phyloP scores from a whole-genome alignment of 306 rosid genomes.

The Trifolium subterraneum region DNA sequence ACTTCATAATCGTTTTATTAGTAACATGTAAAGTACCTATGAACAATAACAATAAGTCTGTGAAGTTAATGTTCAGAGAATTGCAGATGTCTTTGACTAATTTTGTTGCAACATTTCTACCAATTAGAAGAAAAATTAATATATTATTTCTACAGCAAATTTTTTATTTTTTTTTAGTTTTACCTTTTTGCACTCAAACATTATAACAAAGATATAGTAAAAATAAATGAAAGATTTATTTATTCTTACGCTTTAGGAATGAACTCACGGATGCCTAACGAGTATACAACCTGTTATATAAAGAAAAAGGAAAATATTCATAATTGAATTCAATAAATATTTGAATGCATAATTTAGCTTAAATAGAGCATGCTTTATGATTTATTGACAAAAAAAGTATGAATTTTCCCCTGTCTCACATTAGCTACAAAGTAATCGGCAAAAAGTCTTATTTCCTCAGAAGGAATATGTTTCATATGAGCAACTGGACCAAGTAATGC shows the following conservation, averaged over 20 bases:
- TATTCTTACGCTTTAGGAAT: slow-evolving; percentile 57
- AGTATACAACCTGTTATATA: slow-evolving; percentile 53
- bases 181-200: background rate
- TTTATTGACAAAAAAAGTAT: no score
- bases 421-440: slow-evolving; percentile 60
- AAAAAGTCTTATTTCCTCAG: slow-evolving; percentile 50
- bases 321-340: background rate
- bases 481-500: slow-evolving; percentile 88
- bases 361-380: background rate
- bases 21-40: slow-evolving; percentile 51
- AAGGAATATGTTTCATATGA: slow-evolving; percentile 61
- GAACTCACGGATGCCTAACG: slow-evolving; percentile 56
- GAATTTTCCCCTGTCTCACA: background rate
- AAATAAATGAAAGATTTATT: background rate
- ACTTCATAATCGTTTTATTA: no score
- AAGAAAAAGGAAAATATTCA: background rate
- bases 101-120: slow-evolving; percentile 46
- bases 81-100: slow-evolving; percentile 47
- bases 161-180: background rate
- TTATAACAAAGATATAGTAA: background rate
- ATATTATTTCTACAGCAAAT: background rate
- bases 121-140: background rate
- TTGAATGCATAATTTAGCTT: background rate
- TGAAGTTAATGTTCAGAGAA: slow-evolving; percentile 54
- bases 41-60: slow-evolving; percentile 51